Conservation (phyloP, 805 yeast species). For the Yamadazyma nakazawae region DNA sequence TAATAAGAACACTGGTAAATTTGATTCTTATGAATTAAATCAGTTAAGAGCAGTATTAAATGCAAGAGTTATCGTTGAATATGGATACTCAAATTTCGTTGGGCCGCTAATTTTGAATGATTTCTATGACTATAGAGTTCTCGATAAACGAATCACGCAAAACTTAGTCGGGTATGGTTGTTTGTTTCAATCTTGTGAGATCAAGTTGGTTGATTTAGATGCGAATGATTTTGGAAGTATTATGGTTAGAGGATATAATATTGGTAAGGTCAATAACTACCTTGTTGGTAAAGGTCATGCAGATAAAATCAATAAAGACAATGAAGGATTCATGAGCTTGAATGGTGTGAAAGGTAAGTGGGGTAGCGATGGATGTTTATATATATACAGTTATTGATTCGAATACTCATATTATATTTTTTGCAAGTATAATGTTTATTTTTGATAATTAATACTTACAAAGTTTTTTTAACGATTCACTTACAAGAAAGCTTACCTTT, state of each 20-base stretch:
- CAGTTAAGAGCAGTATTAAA: slow-evolving; percentile 44
- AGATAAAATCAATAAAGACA: slow-evolving; percentile 10
- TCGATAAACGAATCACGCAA: slow-evolving; percentile 22
- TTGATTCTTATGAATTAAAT: slow-evolving; percentile 29
- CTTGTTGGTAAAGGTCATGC: slow-evolving; percentile 14
- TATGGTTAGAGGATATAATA: slow-evolving; percentile 60
- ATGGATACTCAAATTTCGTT: slow-evolving; percentile 40
- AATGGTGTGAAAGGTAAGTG: slow-evolving; percentile 53
- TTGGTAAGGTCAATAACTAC: slow-evolving; percentile 46
- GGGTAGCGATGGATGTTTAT: slow-evolving; percentile 74
- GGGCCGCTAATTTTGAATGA: slow-evolving; percentile 64
- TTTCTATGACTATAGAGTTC: slow-evolving; percentile 56
- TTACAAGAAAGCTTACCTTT: slow-evolving; percentile 12
- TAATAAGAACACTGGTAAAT: slow-evolving; percentile 9
- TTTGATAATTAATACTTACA: not conserved
- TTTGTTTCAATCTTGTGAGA: slow-evolving; percentile 56
- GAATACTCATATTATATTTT: not conserved
- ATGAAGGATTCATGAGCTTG: slow-evolving; percentile 41
- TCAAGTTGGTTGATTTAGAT: slow-evolving; percentile 45
- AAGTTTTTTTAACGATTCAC: not conserved
- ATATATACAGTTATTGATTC: slow-evolving; percentile 28
- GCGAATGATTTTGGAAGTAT: slow-evolving; percentile 47
- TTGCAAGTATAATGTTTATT: not conserved
- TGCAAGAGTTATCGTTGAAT: slow-evolving; percentile 52
- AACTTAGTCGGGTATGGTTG: slow-evolving; percentile 50